A percentile compares a stretch with the other conserved stretches of the same genome.
phyloP scores from a whole-genome alignment of 345 rosid species.

The Arabidopsis thaliana region DNA sequence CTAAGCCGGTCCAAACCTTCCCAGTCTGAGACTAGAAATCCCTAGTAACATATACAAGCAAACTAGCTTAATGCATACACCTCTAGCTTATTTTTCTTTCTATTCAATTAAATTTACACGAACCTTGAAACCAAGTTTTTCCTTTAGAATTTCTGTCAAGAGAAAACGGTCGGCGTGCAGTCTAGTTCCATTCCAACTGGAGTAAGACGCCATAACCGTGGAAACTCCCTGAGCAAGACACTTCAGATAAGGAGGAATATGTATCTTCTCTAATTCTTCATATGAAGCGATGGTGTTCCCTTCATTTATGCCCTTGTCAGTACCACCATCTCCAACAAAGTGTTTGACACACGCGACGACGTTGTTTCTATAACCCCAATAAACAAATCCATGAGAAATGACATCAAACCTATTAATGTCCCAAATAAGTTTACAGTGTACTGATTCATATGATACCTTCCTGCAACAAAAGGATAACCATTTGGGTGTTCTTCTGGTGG shows the following conservation, averaged over 20 bases:
- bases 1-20: constrained; percentile 76
- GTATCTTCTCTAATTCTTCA: constrained; percentile 75
- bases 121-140: constrained; percentile 84
- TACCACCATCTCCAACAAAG: constrained; percentile 98
- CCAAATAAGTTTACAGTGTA: neutral
- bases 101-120: neutral
- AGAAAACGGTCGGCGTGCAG: constrained; percentile 71
- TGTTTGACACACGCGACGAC: constrained; percentile 92
- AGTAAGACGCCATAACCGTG: constrained; percentile 90
- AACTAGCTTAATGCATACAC: neutral
- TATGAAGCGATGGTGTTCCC: constrained; percentile 72
- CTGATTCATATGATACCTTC: constrained; percentile 55
- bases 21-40: constrained; percentile 84
- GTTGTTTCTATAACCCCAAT: constrained; percentile 53
- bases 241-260: constrained; percentile 77
- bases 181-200: constrained; percentile 80
- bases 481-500: constrained; percentile 68
- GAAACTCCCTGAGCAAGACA: constrained; percentile 81
- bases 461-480: constrained; percentile 85
- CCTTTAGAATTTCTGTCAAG: constrained; percentile 73
- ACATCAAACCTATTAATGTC: neutral
- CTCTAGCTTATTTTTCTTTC: neutral
- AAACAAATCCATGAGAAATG: constrained; percentile 1
- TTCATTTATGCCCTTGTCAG: constrained; percentile 74
- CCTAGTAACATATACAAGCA: constrained; percentile 52